Evolutionary conservation across 106 monocot species (phyloP), one percentile per base, ranked within the genome.

Genomic region (Triglochin maritima): DNA sequence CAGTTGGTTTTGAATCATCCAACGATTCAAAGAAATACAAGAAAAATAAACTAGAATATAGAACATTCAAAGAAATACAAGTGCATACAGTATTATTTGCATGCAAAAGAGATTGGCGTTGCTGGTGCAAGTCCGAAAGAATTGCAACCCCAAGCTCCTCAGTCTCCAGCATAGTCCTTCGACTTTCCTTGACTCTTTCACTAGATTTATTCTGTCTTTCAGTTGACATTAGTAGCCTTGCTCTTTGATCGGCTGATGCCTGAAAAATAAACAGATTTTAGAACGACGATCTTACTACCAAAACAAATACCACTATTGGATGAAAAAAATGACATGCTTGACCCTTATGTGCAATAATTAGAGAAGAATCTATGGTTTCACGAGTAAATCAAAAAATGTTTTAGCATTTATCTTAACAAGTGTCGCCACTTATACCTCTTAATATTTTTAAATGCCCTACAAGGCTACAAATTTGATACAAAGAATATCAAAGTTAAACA

Each of bases 121-220:
- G 90, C 60, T 91, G 90, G 57, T 91, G 87, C 66, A 91, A 64
- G 62, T 91, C 87, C 17, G 87, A 84, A 68, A 87, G 80, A 70
- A 91, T 79, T 67, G 90, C 84, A 67, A 87, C 90, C 11, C 90
- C 90, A 69, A 91, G 84, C 10, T 87, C 90, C 70, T 91, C 90
- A 4, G 90, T 87, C 76, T 87, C 90, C 48, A 91, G 50, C 84
- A 87, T 87, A 6, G 87, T 80, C 73, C 84, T 80, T 78, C 87
- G 77, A 67, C 90, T 68, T 50, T 91, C 87, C 61, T 66, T 87
- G 9, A 91, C 71, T 50, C 87, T 84, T 5, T 87, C 87, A 71
- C 87, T 84, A 14, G 87, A 78, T 49, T 91, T 65, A 58, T 87
- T 84, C 60, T 82, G 58, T 62, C 80, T 84, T 7, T 91, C 87